Evolutionary conservation across 2,329 filamentous ascomycete genomes (phyloP), one percentile per base, ranked within the genome.

Genomic region (Paracoccidioides brasiliensis): DNA sequence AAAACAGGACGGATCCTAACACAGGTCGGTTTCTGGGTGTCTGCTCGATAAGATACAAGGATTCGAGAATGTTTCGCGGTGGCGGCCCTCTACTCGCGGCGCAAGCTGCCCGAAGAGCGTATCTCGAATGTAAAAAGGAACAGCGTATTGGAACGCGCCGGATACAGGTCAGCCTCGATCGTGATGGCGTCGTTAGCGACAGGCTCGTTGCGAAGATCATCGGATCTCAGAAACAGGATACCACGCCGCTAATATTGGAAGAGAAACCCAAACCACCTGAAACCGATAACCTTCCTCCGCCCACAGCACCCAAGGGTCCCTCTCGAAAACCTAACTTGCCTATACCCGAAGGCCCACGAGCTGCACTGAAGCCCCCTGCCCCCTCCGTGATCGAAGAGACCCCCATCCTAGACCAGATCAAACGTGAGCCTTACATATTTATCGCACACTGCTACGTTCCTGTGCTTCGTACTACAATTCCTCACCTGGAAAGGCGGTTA

Each of bases 11-110:
- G 65, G 90, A 98, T 70, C 93, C 93, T 7, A 85, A 90, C 56
- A 97, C 90, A 10, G 93, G 93, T 15, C 93, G 88, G 66, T 95
- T 94, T 67, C 79, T 98, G 10, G 93, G 93, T 10, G 90, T 98
- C 67, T 95, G 88, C 61, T 88, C 89, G 14, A 89, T 98, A 66
- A 84, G 86, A 57, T 98, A 94, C 70, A 84, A 86, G 64, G 91
- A 97, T 67, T 81, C 74, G 70, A 72, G 54, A 68, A 74, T 75
- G 61, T 77, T 70, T 62, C 76, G 74, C 65, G 82, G 72, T 64
- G 75, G 62, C 22, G 65, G 73, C 1, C 72, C 79, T 2, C 73
- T 88, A 42, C 79, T 83, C 52, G 93, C 89, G 5, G 82, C 86
- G 43, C 84, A 87, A 58, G 88, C 90, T 43, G 91, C 93, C 7